Conservation (phyloP, 2,329 filamentous ascomycete species). For the Penicillium sp. region DNA sequence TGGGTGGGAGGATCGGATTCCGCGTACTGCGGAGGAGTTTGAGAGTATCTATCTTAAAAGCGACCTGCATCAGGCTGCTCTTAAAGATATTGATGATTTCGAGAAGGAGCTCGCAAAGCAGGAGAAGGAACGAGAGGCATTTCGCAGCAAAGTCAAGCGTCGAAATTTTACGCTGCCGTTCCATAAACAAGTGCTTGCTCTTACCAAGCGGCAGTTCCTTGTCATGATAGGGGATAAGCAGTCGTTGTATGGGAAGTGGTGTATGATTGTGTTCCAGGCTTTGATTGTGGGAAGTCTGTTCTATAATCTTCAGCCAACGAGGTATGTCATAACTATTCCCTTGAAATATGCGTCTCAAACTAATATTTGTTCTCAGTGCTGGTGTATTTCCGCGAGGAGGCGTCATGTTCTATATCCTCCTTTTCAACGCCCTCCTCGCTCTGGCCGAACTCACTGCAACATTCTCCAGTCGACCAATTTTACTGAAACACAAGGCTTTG, state of each 20-base stretch:
- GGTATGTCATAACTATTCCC: conserved; percentile 18
- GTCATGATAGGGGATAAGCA: conserved; percentile 54
- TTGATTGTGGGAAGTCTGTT: conserved; percentile 50
- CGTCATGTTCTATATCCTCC: conserved; percentile 58
- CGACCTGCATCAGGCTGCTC: conserved; percentile 38
- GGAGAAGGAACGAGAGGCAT: conserved; percentile 37
- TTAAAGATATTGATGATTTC: conserved; percentile 52
- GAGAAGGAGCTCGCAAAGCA: conserved; percentile 46
- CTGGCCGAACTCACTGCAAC: conserved; percentile 59
- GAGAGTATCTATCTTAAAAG: conserved; percentile 50
- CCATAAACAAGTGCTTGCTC: conserved; percentile 26
- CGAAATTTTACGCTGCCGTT: conserved; percentile 52
- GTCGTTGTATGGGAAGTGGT: conserved; percentile 50
- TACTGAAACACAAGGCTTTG: conserved; percentile 68
- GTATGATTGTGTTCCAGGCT: conserved; percentile 43
- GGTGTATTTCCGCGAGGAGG: conserved; percentile 59
- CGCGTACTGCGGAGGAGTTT: conserved; percentile 54
- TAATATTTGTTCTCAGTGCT: conserved; percentile 25
- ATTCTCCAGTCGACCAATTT: conserved; percentile 60
- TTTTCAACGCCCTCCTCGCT: conserved; percentile 61
- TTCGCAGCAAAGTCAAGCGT: conserved; percentile 37
- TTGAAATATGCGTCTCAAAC: neutral
- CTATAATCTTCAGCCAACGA: conserved; percentile 51
- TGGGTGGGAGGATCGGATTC: conserved; percentile 56
- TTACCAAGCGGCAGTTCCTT: conserved; percentile 53